These are phyloP conservation scores for Stagonosporopsis vannaccii DNA, from an alignment of 2,329 filamentous ascomycete species.

Conservation along the genomic window DNA sequence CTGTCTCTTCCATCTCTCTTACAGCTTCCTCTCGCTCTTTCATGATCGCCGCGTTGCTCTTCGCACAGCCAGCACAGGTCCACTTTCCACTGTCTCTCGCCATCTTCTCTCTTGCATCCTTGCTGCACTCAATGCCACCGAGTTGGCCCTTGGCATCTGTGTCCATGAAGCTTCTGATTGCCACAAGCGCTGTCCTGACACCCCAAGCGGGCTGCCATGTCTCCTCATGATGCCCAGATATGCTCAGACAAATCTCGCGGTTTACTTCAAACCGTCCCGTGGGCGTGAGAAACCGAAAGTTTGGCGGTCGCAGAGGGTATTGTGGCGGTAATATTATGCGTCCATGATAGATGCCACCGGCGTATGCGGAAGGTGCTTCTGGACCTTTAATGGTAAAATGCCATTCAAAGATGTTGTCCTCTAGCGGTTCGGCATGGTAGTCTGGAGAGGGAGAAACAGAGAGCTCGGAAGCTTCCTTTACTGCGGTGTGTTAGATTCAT, in stretches of 20 bases:
- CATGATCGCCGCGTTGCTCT: conserved; percentile 77
- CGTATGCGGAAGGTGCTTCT: conserved; percentile 78
- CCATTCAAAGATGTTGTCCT: conserved; percentile 95
- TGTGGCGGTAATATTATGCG: conserved; percentile 88
- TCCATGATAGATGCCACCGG: conserved; percentile 88
- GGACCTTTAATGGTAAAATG: conserved; percentile 97
- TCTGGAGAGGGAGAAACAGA: conserved; percentile 80
- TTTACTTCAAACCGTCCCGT: conserved; percentile 95
- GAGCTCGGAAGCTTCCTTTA: conserved; percentile 91
- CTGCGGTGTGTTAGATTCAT: conserved; percentile 53
- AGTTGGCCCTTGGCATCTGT: conserved; percentile 87
- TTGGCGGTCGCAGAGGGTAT: conserved; percentile 90
- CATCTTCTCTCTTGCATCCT: conserved; percentile 68
- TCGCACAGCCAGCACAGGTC: conserved; percentile 74
- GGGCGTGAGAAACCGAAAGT: conserved; percentile 94
- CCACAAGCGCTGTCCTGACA: conserved; percentile 82
- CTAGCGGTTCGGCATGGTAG: conserved; percentile 84
- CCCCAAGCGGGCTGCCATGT: conserved; percentile 99
- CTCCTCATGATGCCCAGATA: conserved; percentile 95
- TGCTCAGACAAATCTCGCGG: conserved; percentile 93
- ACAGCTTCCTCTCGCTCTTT: conserved; percentile 70
- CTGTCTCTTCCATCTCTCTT: conserved; percentile 54
- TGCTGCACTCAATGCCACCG: conserved; percentile 81
- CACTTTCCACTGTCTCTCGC: conserved; percentile 72
- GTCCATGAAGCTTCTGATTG: conserved; percentile 90